phyloP scores from a whole-genome alignment of 2,329 filamentous ascomycete genomes.

The Paecilomyces fulvus region DNA sequence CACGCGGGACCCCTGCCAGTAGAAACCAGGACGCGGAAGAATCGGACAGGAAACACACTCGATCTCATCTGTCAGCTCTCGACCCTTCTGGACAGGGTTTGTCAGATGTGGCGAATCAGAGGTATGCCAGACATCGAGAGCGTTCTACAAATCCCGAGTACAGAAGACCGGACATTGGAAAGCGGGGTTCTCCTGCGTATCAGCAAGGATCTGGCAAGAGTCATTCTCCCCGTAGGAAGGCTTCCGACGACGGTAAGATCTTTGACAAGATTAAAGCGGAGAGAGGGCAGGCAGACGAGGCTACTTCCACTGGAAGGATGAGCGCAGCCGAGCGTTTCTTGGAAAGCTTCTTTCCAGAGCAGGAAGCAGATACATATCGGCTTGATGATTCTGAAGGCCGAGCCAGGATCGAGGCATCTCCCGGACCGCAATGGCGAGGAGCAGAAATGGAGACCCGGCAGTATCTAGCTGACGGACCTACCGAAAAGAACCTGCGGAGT shows the following conservation, averaged over 20 bases:
- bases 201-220: not conserved
- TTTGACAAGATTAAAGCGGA: conserved; percentile 10
- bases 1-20: not conserved
- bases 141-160: conserved; percentile 1
- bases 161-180: not conserved
- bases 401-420: conserved; percentile 1
- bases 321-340: conserved; percentile 32
- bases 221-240: conserved; percentile 11
- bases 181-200: not conserved
- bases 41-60: not conserved
- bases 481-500: conserved; percentile 6
- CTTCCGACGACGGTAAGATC: conserved; percentile 32
- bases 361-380: conserved; percentile 5
- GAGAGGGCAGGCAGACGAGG: conserved; percentile 2
- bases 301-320: conserved; percentile 16
- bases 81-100: not conserved
- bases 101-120: not conserved
- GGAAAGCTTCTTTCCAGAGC: conserved; percentile 22
- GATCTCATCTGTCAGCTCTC: not conserved
- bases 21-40: not conserved
- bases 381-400: conserved; percentile 7
- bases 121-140: not conserved
- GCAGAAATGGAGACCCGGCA: conserved; percentile 6
- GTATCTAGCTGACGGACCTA: conserved; percentile 7
- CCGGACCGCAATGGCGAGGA: conserved; percentile 3